Percentiles rank a stretch among this genome's conserved stretches.
Conservation (phyloP, 164 flowering plant species). For the Chimonanthus salicifolius region DNA sequence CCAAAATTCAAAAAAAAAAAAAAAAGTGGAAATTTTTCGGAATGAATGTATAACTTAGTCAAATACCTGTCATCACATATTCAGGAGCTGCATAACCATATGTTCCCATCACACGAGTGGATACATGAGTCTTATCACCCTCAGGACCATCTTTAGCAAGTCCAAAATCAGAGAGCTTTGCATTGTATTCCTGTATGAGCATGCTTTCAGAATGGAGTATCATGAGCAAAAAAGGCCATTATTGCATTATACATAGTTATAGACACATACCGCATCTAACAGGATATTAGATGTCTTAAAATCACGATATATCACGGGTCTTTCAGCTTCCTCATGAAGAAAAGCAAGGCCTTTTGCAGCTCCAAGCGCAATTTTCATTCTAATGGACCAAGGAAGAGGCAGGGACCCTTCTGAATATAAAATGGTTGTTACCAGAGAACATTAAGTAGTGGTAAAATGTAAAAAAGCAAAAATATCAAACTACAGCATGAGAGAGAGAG, state of each 20-base stretch:
- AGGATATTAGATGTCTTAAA: constrained; percentile 40
- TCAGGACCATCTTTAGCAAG: constrained; percentile 22
- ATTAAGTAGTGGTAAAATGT: constrained; percentile 10
- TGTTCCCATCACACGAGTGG: too few species aligned
- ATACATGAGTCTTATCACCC: too few species aligned
- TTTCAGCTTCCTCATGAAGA: constrained; percentile 43
- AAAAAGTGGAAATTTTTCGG: too few species aligned
- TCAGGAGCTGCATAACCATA: too few species aligned
- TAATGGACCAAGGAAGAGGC: constrained; percentile 38
- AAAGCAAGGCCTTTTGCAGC: constrained; percentile 20
- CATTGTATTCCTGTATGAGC: constrained; percentile 60
- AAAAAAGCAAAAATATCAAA: too few species aligned
- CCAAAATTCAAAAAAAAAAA: too few species aligned
- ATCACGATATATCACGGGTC: constrained; percentile 11
- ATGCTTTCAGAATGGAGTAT: constrained; percentile 6
- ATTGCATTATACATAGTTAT: too few species aligned
- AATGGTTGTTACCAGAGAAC: constrained; percentile 22
- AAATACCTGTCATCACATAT: too few species aligned
- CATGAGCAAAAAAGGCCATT: background rate
- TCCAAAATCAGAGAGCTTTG: constrained; percentile 80
- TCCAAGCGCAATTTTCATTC: constrained; percentile 36
- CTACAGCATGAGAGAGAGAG: too few species aligned
- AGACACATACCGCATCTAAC: constrained; percentile 34
- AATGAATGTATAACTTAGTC: too few species aligned
- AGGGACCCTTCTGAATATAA: constrained; percentile 32